Conservation (phyloP, 2,329 filamentous ascomycete species). For the Whalleya microplaca region DNA sequence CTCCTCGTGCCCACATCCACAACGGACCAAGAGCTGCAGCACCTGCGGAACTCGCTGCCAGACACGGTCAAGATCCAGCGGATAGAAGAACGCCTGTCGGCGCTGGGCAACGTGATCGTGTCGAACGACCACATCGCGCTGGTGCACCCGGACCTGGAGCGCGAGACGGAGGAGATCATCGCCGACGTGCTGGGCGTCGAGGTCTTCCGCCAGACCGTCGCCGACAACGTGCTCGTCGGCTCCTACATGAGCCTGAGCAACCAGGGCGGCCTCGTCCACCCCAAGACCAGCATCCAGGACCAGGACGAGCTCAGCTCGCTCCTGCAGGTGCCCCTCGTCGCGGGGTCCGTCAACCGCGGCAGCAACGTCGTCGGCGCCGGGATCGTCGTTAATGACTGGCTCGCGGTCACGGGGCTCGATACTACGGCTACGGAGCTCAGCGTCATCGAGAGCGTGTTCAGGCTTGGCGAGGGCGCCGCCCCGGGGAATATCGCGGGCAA, state of each 20-base stretch:
- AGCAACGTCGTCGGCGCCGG: conserved; percentile 94
- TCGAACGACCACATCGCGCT: conserved; percentile 96
- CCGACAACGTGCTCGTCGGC: conserved; percentile 94
- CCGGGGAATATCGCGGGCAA: conserved; percentile 78
- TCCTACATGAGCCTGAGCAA: conserved; percentile 97
- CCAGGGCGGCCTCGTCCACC: conserved; percentile 94
- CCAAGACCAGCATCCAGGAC: conserved; percentile 95
- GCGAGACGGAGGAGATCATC: conserved; percentile 98
- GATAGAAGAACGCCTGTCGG: conserved; percentile 95
- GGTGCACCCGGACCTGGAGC: conserved; percentile 93
- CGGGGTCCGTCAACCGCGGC: conserved; percentile 90
- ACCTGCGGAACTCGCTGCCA: conserved; percentile 92
- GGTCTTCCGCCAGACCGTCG: conserved; percentile 91
- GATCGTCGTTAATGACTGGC: conserved; percentile 98
- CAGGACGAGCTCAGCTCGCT: conserved; percentile 95
- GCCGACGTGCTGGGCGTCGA: conserved; percentile 90
- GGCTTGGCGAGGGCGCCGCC: conserved; percentile 83
- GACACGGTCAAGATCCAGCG: conserved; percentile 92
- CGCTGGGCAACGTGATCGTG: conserved; percentile 95
- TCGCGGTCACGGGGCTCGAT: conserved; percentile 90
- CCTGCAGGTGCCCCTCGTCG: conserved; percentile 93
- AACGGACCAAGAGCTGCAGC: conserved; percentile 97
- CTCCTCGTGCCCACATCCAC: conserved; percentile 95
- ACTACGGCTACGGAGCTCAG: conserved; percentile 97
- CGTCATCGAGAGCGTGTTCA: conserved; percentile 95